These are phyloP conservation scores for Chlamydomonas asymmetrica DNA, from an alignment of 139 green algal species.

Conservation along the genomic window DNA sequence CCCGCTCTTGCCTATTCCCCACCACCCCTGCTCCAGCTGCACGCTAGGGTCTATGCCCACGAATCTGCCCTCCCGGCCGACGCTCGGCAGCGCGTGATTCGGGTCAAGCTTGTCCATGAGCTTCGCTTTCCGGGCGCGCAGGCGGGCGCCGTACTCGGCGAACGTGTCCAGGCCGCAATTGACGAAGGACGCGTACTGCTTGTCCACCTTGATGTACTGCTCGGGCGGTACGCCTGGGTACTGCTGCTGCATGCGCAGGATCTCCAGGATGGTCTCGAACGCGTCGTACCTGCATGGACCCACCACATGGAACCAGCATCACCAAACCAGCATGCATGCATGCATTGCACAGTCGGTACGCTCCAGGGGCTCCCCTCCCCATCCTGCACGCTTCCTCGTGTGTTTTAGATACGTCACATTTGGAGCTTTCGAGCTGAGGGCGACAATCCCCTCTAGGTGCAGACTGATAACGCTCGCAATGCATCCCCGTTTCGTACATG, in stretches of 20 bases:
- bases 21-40: too few species aligned
- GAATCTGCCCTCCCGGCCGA: too few species aligned
- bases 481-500: background rate
- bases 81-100: too few species aligned
- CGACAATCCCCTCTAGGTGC: too few species aligned
- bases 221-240: slow-evolving; percentile 17
- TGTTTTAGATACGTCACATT: background rate
- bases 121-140: too few species aligned
- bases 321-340: background rate
- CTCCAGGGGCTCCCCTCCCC: background rate
- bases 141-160: slow-evolving; percentile 13
- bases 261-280: slow-evolving; percentile 24
- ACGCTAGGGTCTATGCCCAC: too few species aligned
- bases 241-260: slow-evolving; percentile 29
- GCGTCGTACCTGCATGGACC: background rate
- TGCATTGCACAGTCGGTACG: background rate
- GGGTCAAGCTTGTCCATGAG: too few species aligned
- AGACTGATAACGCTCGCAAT: too few species aligned
- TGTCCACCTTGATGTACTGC: slow-evolving; percentile 1
- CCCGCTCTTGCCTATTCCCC: too few species aligned
- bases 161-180: slow-evolving; percentile 11
- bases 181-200: slow-evolving; percentile 2
- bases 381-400: too few species aligned
- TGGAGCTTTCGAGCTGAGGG: background rate
- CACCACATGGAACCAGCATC: slow-evolving; percentile 7